These are phyloP conservation scores for Asclepias syriaca DNA, from an alignment of 257 asterid species.

Conservation along the genomic window DNA sequence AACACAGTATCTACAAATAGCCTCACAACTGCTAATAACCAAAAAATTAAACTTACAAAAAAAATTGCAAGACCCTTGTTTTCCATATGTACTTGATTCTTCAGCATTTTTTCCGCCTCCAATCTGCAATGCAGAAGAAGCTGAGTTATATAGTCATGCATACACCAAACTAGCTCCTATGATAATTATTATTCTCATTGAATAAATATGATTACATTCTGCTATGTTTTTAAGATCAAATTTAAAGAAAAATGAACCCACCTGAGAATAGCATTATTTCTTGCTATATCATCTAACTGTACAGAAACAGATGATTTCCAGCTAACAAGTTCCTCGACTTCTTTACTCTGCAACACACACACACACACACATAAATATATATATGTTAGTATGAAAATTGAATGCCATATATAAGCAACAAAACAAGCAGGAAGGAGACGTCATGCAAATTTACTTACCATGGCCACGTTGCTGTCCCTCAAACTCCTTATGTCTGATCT, in stretches of 20 bases:
- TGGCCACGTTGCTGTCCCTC: constrained; percentile 55
- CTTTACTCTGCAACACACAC: constrained; percentile 56
- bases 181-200: background rate
- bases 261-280: constrained; percentile 75
- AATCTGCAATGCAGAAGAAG: constrained; percentile 40
- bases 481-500: constrained; percentile 52
- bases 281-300: constrained; percentile 56
- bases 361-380: too few relatives aligned
- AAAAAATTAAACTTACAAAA: constrained; percentile 53
- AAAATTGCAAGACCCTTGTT: constrained; percentile 68
- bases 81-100: constrained; percentile 71
- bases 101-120: constrained; percentile 56
- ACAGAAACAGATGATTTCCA: constrained; percentile 78
- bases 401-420: background rate
- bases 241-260: constrained; percentile 16
- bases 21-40: constrained; percentile 43
- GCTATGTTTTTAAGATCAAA: background rate
- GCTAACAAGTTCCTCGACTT: constrained; percentile 52
- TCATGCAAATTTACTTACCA: constrained; percentile 43
- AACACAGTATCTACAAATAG: constrained; percentile 37
- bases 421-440: background rate
- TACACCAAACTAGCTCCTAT: background rate
- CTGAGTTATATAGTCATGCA: too few relatives aligned
- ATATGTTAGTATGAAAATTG: constrained; percentile 3
- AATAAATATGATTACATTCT: background rate